Evolutionary conservation across 2,329 filamentous ascomycete species (phyloP).

Genomic region (Fusarium sp.): DNA sequence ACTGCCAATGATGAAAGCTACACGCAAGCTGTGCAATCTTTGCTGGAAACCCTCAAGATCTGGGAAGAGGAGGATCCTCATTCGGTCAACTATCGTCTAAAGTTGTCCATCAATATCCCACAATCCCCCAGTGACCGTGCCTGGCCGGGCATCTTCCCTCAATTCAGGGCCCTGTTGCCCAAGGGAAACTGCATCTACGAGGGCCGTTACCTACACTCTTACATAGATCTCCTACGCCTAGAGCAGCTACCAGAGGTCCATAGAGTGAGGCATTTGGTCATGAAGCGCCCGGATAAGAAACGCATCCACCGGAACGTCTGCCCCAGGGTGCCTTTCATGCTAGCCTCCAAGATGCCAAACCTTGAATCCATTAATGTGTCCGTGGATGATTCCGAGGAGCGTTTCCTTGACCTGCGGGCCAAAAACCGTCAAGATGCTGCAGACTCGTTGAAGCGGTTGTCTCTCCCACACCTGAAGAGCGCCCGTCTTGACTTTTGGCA

Average conservation of each 20-base stretch:
- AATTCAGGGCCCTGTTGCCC: background rate
- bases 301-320: background rate
- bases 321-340: conserved; percentile 5
- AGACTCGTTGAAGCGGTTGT: background rate
- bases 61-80: conserved; percentile 9
- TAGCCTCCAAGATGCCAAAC: conserved; percentile 16
- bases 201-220: conserved; percentile 17
- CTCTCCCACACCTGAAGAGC: background rate
- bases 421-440: conserved; percentile 4
- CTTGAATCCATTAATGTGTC: conserved; percentile 1
- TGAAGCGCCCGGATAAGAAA: background rate
- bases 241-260: conserved; percentile 6
- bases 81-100: background rate
- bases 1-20: conserved; percentile 12
- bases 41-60: background rate
- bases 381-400: conserved; percentile 7
- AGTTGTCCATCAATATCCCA: conserved; percentile 9
- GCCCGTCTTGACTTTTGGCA: conserved; percentile 4
- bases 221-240: background rate
- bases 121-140: conserved; percentile 8
- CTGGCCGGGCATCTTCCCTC: background rate
- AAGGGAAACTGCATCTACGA: conserved; percentile 5
- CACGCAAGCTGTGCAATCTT: background rate
- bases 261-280: background rate
- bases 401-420: conserved; percentile 3